These are phyloP conservation scores for Nicotiana benthamiana DNA, from an alignment of 257 asterid genomes.

Conservation along the genomic window DNA sequence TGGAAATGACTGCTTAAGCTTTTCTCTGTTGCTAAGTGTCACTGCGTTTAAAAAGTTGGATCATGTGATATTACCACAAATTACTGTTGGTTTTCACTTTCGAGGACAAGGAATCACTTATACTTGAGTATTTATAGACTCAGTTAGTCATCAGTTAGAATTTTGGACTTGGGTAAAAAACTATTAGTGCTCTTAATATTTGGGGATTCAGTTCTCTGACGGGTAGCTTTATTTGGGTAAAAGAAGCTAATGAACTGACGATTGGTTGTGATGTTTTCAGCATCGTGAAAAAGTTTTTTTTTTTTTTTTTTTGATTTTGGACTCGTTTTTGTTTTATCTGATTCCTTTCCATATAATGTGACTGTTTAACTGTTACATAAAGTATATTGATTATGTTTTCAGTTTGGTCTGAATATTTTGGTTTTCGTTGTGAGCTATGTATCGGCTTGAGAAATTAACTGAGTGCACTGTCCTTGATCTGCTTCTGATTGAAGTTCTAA, in stretches of 20 bases:
- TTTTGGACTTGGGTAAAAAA: not conserved
- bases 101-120: not conserved
- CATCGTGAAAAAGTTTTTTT: not conserved
- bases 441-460: not conserved
- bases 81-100: not conserved
- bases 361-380: not conserved
- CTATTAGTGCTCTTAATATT: not conserved
- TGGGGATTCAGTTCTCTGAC: not conserved
- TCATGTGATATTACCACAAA: not conserved
- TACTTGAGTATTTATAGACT: not conserved
- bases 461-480: not conserved
- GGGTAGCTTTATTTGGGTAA: not conserved
- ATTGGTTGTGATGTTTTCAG: not conserved
- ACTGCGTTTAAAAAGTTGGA: not conserved
- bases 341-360: not conserved
- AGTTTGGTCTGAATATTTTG: not conserved
- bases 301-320: not conserved
- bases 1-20: not conserved
- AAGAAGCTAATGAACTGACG: not conserved
- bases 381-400: not conserved
- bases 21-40: not conserved
- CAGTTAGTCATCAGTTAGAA: not conserved
- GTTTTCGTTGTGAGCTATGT: not conserved
- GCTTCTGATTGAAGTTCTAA: not conserved
- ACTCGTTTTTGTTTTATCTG: not conserved